Evolutionary conservation across 2,329 filamentous ascomycete species (phyloP), one percentile per base, ranked within the genome.

Genomic region (Hortaea sp.): DNA sequence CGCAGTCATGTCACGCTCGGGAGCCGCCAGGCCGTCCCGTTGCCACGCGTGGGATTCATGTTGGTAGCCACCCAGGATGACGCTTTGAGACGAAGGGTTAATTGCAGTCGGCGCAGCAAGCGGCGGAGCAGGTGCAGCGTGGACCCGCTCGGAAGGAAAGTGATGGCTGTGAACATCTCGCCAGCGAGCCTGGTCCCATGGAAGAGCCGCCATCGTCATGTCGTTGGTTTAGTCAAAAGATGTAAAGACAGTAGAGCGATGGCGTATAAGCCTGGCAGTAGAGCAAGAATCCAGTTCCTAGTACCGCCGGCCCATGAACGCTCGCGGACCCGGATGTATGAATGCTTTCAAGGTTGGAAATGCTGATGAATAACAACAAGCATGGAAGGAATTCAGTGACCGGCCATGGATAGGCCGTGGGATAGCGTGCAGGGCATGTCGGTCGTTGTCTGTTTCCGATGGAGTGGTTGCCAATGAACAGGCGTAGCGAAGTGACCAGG

Each of bases 51-150:
- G 43, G 34, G 35, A 28, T 39, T 45, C 41, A 31, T 13, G 32
- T 30, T 5, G 42, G 42, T 39, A 30, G 10, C n/a, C 29, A 20
- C 43, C 46, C 30, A 54, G 46, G 44, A 52, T 38, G 35, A 47
- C 30, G 34, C 45, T 53, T 29, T 50, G 52, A 5, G 44, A 28
- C 39, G 48, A 43, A 41, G 50, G 48, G 39, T 49, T 46, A 44
- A 48, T 47, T 37, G 49, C 48, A 35, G 41, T 49, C 20, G 46
- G 46, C 27, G 50, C 54, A 43, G 55, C 52, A 42, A 50, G 44
- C 43, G 49, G 53, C 51, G 50, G 39, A 27, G 41, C 7, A 29
- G 6, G 32, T 39, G 13, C 32, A n/a, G 27, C 6, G 5, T 20
- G 20, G 20, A 20, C 7, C 12, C 12, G 32, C 30, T 29, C 12